phyloP scores from a whole-genome alignment of 495 filamentous ascomycete genomes.

The Penicillium tannophilum region DNA sequence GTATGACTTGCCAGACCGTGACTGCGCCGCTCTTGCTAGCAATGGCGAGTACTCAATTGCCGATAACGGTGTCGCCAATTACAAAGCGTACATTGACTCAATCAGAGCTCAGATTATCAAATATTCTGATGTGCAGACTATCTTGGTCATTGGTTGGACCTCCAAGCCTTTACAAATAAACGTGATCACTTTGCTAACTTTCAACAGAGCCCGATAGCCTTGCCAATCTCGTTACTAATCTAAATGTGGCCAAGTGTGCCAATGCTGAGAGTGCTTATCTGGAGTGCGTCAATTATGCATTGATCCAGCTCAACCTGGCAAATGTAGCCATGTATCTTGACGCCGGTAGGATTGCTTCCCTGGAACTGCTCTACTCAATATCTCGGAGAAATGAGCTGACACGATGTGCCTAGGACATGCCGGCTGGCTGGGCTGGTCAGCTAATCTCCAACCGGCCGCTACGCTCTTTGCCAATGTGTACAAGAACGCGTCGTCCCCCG shows the following conservation, averaged over 20 bases:
- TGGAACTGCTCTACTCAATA: not conserved
- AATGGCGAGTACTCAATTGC: slow-evolving; percentile 74
- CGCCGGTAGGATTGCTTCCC: slow-evolving; percentile 49
- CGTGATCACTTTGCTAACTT: slow-evolving; percentile 55
- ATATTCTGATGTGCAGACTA: slow-evolving; percentile 36
- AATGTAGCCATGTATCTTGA: slow-evolving; percentile 87
- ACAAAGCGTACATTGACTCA: slow-evolving; percentile 74
- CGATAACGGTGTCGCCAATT: slow-evolving; percentile 57
- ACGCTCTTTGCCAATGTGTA: slow-evolving; percentile 67
- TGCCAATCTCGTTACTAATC: slow-evolving; percentile 80
- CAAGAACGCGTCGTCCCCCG: slow-evolving; percentile 64
- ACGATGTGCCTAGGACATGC: slow-evolving; percentile 34
- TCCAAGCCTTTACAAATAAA: slow-evolving; percentile 39
- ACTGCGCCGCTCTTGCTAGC: slow-evolving; percentile 75
- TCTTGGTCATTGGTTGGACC: slow-evolving; percentile 55
- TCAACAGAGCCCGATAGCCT: slow-evolving; percentile 73
- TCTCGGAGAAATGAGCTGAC: not conserved
- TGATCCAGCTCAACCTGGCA: slow-evolving; percentile 68
- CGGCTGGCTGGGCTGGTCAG: slow-evolving; percentile 83
- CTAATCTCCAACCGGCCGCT: slow-evolving; percentile 73
- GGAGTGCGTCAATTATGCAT: slow-evolving; percentile 70
- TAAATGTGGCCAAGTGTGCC: slow-evolving; percentile 62
- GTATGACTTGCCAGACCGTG: slow-evolving; percentile 77
- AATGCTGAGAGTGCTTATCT: slow-evolving; percentile 64
- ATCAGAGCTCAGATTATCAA: slow-evolving; percentile 32